Percentiles rank a stretch among this genome's conserved stretches.
These are phyloP conservation scores for Rubia balearica DNA, from an alignment of 305 asterid species.

Conservation along the genomic window DNA sequence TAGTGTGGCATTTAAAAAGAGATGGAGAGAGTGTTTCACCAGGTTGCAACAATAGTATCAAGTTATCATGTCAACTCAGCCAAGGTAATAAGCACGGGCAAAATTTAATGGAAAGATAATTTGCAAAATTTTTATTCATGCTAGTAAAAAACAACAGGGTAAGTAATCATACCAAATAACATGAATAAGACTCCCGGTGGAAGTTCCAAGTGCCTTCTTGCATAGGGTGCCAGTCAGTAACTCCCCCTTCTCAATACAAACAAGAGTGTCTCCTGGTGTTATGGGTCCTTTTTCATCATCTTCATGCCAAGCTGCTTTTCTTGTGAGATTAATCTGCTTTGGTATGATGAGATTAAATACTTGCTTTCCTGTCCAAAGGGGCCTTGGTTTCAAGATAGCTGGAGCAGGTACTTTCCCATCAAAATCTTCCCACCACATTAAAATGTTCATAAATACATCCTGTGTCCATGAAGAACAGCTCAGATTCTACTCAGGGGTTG, in stretches of 20 bases:
- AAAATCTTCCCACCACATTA: conserved; percentile 99
- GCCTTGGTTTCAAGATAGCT: conserved; percentile 88
- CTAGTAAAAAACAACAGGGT: background rate
- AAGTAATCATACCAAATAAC: conserved; percentile 67
- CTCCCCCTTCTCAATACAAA: conserved; percentile 94
- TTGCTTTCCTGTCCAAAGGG: conserved; percentile 99
- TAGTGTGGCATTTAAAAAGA: background rate
- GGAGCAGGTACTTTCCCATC: conserved; percentile 99
- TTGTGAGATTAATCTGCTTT: conserved; percentile 78
- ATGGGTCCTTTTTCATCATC: conserved; percentile 75
- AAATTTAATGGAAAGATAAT: background rate
- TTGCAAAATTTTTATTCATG: background rate
- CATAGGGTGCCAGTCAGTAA: conserved; percentile 90
- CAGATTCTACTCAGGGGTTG: background rate
- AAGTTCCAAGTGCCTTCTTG: conserved; percentile 95
- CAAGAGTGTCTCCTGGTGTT: conserved; percentile 98
- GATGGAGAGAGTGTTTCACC: background rate
- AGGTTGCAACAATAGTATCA: background rate
- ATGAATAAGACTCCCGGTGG: conserved; percentile 96
- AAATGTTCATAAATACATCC: conserved; percentile 98
- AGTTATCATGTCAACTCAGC: background rate
- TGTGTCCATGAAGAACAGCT: conserved; percentile 26
- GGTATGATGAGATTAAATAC: conserved; percentile 94
- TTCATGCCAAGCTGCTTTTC: conserved; percentile 93
- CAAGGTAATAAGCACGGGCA: background rate